Base-by-base conservation (phyloP, 1,284 basidiomycete species). In the Pseudozyma sp. region DNA sequence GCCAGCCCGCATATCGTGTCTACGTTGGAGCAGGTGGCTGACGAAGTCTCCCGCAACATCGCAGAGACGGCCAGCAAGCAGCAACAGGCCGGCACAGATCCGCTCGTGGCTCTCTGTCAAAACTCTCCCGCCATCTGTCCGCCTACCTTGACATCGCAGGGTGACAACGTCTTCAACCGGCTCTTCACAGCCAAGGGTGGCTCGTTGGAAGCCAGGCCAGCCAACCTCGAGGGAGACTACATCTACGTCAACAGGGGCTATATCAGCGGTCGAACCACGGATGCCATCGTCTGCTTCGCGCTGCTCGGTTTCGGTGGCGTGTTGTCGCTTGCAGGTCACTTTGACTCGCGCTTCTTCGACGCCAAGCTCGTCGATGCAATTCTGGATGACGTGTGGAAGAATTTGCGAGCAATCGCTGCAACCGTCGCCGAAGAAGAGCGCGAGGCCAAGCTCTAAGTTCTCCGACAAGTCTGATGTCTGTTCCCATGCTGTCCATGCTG, bases 331-430 rank as follows among this genome's bases (percentile, higher is more conserved):
- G 53, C 60, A 29, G 57, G 57, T 6, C 49, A 60, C 53, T 67
- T 67, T 47, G 64, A 67, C 40, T 67, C 64, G 37, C 57, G 54
- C 33, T 67, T 67, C 57, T 67, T 67, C 31, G 64, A 67, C 45
- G 53, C 64, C 3, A 48, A 60, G 40, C 43, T 67, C 48, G 44
- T 67, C 57, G 53, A 60, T 10, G 45, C 44, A 8, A 67, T 67
- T 19, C 49, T 67, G 19, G 64, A 67, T 31, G 53, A 60, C 19
- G 64, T 67, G 2, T 24, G 53, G 40, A 35, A 34, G 14, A 55
- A 65, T 40, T 47, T 65, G 2, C 40, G 63, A 39, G 29, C 31
- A 9, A 53, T 56, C 7, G 63, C 55, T 10, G 42, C 51, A 35
- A 50, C 30, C 29, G 51, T 35, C 24, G 19, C 43, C 7, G 40